A percentile compares a stretch with the other conserved stretches of the same genome.
These are phyloP conservation scores for Penicillium sp. DNA, from an alignment of 2,329 filamentous ascomycete species.

Conservation along the genomic window DNA sequence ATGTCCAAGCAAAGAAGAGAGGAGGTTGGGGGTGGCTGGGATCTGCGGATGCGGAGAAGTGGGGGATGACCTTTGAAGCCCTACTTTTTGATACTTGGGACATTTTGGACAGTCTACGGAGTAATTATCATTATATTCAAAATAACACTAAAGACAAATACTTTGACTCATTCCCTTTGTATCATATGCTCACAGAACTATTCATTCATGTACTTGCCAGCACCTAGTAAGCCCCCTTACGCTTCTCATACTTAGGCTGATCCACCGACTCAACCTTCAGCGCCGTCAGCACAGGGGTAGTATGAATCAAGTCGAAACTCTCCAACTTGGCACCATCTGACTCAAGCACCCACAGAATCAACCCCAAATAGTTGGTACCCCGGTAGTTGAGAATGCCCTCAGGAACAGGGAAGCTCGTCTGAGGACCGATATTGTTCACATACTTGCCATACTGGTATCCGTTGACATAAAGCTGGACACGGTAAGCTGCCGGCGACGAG, in stretches of 20 bases:
- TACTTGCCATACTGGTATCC: conserved; percentile 72
- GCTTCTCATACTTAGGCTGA: conserved; percentile 46
- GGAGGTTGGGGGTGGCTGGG: conserved; percentile 10
- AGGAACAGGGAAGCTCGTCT: conserved; percentile 68
- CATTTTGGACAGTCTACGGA: background rate
- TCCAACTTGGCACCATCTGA: conserved; percentile 56
- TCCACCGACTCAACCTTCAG: conserved; percentile 48
- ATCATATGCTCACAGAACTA: background rate
- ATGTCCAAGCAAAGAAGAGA: background rate
- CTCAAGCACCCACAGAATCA: conserved; percentile 68
- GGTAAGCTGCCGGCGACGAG: conserved; percentile 55
- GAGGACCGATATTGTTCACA: conserved; percentile 70
- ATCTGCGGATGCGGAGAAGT: conserved; percentile 9
- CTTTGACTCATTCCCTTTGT: background rate
- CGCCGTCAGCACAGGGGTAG: conserved; percentile 52
- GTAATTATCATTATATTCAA: background rate
- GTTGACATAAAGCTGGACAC: conserved; percentile 68
- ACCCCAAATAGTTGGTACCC: conserved; percentile 65
- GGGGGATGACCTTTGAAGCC: background rate
- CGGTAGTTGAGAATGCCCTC: conserved; percentile 70
- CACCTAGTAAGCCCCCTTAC: conserved; percentile 53
- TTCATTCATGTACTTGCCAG: background rate
- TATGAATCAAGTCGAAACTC: conserved; percentile 51
- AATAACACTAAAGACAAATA: background rate
- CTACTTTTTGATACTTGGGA: background rate